Evolutionary conservation across 805 yeast genomes (phyloP), one percentile per base, ranked within the genome.

Genomic region (Metschnikowia gruessii): DNA sequence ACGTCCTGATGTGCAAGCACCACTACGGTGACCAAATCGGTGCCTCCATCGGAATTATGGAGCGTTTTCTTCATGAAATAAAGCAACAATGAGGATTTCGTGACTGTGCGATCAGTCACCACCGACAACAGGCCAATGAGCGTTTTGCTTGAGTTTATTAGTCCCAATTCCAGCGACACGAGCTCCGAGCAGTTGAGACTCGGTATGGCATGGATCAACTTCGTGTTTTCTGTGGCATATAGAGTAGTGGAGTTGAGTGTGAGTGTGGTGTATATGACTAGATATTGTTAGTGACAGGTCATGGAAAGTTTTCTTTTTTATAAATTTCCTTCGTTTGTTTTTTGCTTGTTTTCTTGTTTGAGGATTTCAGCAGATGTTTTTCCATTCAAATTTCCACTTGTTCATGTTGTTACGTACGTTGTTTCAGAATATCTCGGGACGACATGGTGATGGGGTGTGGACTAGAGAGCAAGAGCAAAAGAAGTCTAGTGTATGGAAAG

Each of bases 191-290:
- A 74, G 53, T 79, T 79, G 40, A 80, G 62, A 42, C 69, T 72
- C 35, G 72, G 64, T 21, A 71, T 51, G n/a, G 64, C 57, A 26
- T 71, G 68, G 1, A 70, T 65, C 32, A 81, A 60, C 19, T 65
- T 66, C 37, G 64, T 61, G 56, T 79, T 79, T 53, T 81, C 85
- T 51, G 79, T 72, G 11, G 85, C 76, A 59, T 77, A 82, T 12
- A 81, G 65, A 0, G 85, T 80, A 5, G 84, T 77, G 15, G 85
- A 80, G 56, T 82, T 81, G 44, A 67, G 61, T 3, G 81, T 74
- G 33, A 77, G 64, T 2, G 81, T 73, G 17, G 78, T 72, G 53
- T 70, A 73, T 16, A 77, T 66, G 51, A 77, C 78, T 73, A 21
- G n/a, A 31, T 8, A 42, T 15, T 10, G 31, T 28, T 38, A 33